Evolutionary conservation across 1,284 basidiomycete species (phyloP).

Genomic region (Retiboletus flavoniger): DNA sequence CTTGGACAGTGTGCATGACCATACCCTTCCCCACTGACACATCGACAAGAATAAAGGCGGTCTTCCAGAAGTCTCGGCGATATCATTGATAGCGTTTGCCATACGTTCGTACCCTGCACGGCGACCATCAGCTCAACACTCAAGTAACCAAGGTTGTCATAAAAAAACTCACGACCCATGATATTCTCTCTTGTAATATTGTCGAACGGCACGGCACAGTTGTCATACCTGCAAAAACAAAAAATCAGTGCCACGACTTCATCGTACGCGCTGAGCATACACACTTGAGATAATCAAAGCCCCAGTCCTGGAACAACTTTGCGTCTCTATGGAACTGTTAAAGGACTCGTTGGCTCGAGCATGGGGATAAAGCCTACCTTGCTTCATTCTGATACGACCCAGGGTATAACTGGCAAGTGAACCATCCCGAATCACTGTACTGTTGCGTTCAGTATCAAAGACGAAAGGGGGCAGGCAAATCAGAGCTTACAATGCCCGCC

Average conservation of each 20-base stretch:
- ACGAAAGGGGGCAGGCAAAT: neutral
- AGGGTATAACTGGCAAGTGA: conserved; percentile 35
- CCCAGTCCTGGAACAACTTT: conserved; percentile 54
- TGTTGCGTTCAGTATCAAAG: conserved; percentile 12
- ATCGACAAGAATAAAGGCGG: conserved; percentile 50
- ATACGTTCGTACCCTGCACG: conserved; percentile 49
- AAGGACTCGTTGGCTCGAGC: neutral
- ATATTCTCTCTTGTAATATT: conserved; percentile 52
- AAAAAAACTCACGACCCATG: conserved; percentile 49
- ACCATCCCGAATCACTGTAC: conserved; percentile 37
- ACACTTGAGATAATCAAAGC: conserved; percentile 59
- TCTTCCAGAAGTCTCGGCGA: conserved; percentile 43
- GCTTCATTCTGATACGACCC: conserved; percentile 34
- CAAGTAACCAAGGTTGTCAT: neutral
- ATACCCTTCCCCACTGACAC: conserved; percentile 59
- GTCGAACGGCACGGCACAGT: conserved; percentile 58
- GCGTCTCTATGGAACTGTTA: conserved; percentile 37
- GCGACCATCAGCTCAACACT: neutral
- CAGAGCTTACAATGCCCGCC: conserved; percentile 47
- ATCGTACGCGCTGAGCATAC: conserved; percentile 11
- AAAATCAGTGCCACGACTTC: neutral
- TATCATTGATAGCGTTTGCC: conserved; percentile 49
- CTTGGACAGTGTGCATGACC: conserved; percentile 14
- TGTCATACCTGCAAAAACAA: conserved; percentile 48
- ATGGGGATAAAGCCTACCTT: conserved; percentile 8